Percentiles rank a stretch among this genome's conserved stretches.
Evolutionary conservation across 345 rosid species (phyloP).

Genomic region (Heritiera littoralis): DNA sequence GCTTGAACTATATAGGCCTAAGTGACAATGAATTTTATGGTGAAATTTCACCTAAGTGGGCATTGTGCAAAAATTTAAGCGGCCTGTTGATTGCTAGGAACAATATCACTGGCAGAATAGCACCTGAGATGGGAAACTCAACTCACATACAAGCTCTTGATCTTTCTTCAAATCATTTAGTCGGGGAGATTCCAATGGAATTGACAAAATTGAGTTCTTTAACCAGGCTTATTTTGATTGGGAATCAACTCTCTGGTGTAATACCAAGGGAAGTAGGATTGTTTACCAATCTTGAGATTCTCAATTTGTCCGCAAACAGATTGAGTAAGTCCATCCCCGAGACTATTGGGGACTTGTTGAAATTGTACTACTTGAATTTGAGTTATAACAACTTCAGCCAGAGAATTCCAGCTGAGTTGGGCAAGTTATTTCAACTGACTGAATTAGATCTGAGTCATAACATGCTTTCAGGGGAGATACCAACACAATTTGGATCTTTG

Average conservation of each 20-base stretch:
- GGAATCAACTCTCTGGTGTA: neutral
- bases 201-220: neutral
- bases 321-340: neutral
- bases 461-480: slow-evolving; percentile 1
- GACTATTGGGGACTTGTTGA: neutral
- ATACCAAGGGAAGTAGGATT: neutral
- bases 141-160: neutral
- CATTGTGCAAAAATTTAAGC: neutral
- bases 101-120: neutral
- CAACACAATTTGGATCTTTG: neutral
- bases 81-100: neutral
- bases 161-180: slow-evolving; percentile 11
- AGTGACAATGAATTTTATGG: neutral
- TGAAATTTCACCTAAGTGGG: neutral
- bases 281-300: neutral
- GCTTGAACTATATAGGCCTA: neutral
- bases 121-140: slow-evolving; percentile 7
- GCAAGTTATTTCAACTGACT: neutral
- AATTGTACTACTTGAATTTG: slow-evolving; percentile 6
- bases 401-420: neutral
- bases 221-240: neutral
- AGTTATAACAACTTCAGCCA: neutral
- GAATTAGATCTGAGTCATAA: slow-evolving; percentile 14
- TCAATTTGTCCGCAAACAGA: neutral
- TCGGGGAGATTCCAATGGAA: neutral